Percentiles rank a stretch among this genome's conserved stretches.
Evolutionary conservation across 2,329 filamentous ascomycete species (phyloP).

Genomic region (Botryotinia calthae): DNA sequence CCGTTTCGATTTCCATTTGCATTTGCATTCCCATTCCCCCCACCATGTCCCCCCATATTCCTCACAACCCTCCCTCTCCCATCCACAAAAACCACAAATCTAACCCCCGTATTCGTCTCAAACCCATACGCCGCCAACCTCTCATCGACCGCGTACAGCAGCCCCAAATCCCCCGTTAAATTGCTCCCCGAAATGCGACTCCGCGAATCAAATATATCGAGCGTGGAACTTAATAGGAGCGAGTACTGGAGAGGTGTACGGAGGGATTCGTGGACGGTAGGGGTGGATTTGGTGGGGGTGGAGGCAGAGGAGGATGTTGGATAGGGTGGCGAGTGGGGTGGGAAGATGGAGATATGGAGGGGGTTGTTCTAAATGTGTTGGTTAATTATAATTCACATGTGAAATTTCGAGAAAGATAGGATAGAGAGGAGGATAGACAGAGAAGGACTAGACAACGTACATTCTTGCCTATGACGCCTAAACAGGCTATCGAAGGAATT

Average conservation of each 20-base stretch:
- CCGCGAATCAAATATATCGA: slow-evolving; percentile 91
- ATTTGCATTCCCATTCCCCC: slow-evolving; percentile 57
- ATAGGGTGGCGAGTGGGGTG: slow-evolving; percentile 38
- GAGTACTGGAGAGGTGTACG: slow-evolving; percentile 84
- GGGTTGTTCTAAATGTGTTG: slow-evolving; percentile 76
- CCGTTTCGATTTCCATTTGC: slow-evolving; percentile 62
- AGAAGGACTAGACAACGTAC: slow-evolving; percentile 49
- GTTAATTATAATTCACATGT: neutral
- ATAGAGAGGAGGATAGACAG: neutral
- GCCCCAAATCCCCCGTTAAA: slow-evolving; percentile 76
- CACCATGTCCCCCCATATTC: slow-evolving; percentile 33
- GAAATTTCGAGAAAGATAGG: neutral
- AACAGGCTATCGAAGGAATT: slow-evolving; percentile 82
- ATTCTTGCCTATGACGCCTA: slow-evolving; percentile 91
- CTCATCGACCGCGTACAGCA: slow-evolving; percentile 92
- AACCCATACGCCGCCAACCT: slow-evolving; percentile 91
- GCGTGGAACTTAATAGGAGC: slow-evolving; percentile 83
- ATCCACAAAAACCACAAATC: slow-evolving; percentile 87
- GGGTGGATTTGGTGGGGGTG: slow-evolving; percentile 35
- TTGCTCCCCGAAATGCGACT: neutral
- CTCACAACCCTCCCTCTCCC: slow-evolving; percentile 64
- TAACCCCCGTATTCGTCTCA: slow-evolving; percentile 92
- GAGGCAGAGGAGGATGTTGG: slow-evolving; percentile 33
- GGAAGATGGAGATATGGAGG: slow-evolving; percentile 88
- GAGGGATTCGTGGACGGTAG: slow-evolving; percentile 49